Evolutionary conservation across 2,329 filamentous ascomycete species (phyloP), one percentile per base, ranked within the genome.

Genomic region (Sphaerulina musiva): DNA sequence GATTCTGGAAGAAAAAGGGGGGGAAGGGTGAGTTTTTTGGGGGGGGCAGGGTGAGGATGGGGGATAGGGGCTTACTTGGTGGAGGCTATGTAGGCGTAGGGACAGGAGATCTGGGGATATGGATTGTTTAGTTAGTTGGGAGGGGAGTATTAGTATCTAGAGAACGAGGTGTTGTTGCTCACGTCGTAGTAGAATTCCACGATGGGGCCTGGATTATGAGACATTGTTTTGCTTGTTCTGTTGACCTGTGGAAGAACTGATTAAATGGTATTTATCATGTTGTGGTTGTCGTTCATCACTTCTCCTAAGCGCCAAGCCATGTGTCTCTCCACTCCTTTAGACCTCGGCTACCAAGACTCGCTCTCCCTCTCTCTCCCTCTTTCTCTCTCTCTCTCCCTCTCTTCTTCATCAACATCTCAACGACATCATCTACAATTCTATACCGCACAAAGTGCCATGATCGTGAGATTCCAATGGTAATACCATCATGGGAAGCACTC

Each of bases 101-200:
- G 59, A 46, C 61, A 61, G 14, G 59, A 61, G 23, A 61, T 61
- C 59, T 61, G 31, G 10, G 26, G 26, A 17, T 17, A 4, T 26
- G 26, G 26, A 26, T 4, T 26, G 12, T 20, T 23, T 31, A 2
- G 6, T 52, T 14, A 53, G 45, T 36, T 23, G 12, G 44, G 23
- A 14, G 14, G 8, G 41, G 36, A 26, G 9, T n/a, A 11, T 32
- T 31, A 38, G 14, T 17, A 17, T 17, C 9, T 10, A 17, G 4
- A n/a, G 38, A 36, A 34, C 32, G 32, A 34, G 32, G 11, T 46
- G 39, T 49, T 43, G 26, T 26, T 26, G 26, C 58, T 45, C 46
- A 59, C 60, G 51, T 62, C 60, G 56, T 60, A 62, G 47, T 62
- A 54, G 48, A 62, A 62, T 20, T 62, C 60, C 6, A 62, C 47